Evolutionary conservation across 2,329 filamentous ascomycete genomes (phyloP).

Genomic region (Ophiocordyceps unilateralis): DNA sequence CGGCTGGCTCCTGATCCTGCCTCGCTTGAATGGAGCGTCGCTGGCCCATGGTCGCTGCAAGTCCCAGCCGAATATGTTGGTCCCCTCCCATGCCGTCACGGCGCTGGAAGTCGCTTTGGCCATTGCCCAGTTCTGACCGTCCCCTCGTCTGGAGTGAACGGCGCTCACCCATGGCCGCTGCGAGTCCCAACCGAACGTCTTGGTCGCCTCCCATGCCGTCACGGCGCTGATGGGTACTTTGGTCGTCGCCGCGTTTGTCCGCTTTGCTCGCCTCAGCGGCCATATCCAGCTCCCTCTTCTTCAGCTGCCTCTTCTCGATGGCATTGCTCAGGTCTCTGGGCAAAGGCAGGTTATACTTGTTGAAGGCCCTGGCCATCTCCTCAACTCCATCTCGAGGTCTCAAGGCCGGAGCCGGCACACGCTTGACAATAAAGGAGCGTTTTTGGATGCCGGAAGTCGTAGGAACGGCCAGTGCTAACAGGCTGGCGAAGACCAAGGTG

Average conservation of each 20-base stretch:
- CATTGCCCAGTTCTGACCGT: not conserved
- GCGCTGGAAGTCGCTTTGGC: not conserved
- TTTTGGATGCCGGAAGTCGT: slow-evolving; percentile 20
- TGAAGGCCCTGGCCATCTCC: slow-evolving; percentile 48
- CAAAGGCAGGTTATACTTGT: slow-evolving; percentile 46
- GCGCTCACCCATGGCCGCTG: not conserved
- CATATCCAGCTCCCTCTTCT: slow-evolving; percentile 1
- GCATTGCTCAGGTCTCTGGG: slow-evolving; percentile 23
- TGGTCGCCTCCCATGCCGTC: not conserved
- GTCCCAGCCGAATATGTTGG: not conserved
- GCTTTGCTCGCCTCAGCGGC: not conserved
- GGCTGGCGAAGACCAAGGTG: slow-evolving; percentile 3
- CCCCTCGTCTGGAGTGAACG: too few relatives aligned
- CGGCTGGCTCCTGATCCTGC: not conserved
- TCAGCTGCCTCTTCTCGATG: slow-evolving; percentile 9
- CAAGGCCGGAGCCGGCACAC: slow-evolving; percentile 37
- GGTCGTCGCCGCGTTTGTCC: not conserved
- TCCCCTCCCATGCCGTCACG: not conserved
- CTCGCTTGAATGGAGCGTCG: not conserved
- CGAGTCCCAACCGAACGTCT: not conserved
- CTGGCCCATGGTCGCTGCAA: not conserved
- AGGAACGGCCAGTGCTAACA: slow-evolving; percentile 29
- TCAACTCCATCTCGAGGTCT: slow-evolving; percentile 35
- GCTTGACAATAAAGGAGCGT: slow-evolving; percentile 44
- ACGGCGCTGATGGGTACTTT: not conserved